Base-by-base conservation (phyloP, 1,284 basidiomycete genomes). In the Cryptococcus sp. region DNA sequence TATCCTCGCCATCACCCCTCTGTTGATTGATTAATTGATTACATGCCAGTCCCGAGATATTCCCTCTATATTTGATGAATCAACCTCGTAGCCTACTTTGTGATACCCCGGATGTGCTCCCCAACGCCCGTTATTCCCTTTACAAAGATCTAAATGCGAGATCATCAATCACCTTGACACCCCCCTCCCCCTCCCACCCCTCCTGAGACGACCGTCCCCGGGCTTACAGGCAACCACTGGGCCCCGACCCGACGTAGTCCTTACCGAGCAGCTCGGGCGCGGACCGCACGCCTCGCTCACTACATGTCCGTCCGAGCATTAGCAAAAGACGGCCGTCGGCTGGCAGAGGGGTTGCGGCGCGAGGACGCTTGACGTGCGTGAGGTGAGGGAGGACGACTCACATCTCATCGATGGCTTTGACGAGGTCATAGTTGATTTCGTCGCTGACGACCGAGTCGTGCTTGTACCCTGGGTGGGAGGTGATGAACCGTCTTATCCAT, bases 381-480 rank as follows among this genome's bases (percentile, higher is more conserved):
- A 24, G 9, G 8, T n/a, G 36, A 18, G 16, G 6, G 6, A 21
- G 18, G n/a, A 13, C 7, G 28, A 71, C 89, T 74, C 71, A 92
- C 69, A 98, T 89, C 71, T 90, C 85, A 73, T 98, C 94, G n/a
- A 97, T 79, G 7, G 90, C 88, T 50, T 86, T 82, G 73, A 97
- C 82, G 42, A 98, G 82, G 77, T 98, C 96, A 73, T 94, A 96
- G 71, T 95, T 97, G 72, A 98, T 91, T 77, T 89, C 86, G 70
- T 91, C 84, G 50, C 81, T 87, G 23, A 99, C 89, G 37, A 89
- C 87, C 43, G 92, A 96, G 77, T 98, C 93, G 52, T 84, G 82
- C 76, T 89, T 88, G 80, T 99, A 99, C 20, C 80, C 83, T 3
- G 93, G 90, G 76, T 99, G 96, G 1, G 84, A 82, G 20, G 85